Conservation (phyloP, 768 basidiomycete genomes). For the Atractiella rhizophila region DNA sequence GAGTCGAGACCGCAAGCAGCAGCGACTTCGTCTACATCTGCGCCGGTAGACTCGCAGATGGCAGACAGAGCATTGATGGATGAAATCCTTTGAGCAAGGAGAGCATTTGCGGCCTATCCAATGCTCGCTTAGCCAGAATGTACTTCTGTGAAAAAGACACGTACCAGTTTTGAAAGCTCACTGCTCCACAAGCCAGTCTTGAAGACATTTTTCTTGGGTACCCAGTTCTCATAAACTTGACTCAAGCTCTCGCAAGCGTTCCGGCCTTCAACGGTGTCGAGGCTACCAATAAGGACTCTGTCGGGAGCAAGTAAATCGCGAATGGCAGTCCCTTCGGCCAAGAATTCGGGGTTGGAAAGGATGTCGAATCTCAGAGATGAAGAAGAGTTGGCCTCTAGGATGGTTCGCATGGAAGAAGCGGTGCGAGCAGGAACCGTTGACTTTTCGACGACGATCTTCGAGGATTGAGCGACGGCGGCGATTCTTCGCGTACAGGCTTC, state of each 20-base stretch:
- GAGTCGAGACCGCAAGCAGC: slow-evolving; percentile 78
- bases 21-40: slow-evolving; percentile 93
- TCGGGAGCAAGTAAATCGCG: slow-evolving; percentile 65
- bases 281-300: slow-evolving; percentile 87
- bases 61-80: slow-evolving; percentile 94
- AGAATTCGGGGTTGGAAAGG: slow-evolving; percentile 96
- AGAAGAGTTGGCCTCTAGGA: slow-evolving; percentile 92
- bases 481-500: slow-evolving; percentile 92
- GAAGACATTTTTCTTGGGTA: slow-evolving; percentile 54
- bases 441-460: slow-evolving; percentile 98
- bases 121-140: neutral
- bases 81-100: slow-evolving; percentile 97
- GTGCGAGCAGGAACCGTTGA: slow-evolving; percentile 97
- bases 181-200: slow-evolving; percentile 97
- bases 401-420: slow-evolving; percentile 96
- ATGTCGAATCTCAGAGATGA: slow-evolving; percentile 81
- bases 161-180: slow-evolving; percentile 68
- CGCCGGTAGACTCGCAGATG: slow-evolving; percentile 94
- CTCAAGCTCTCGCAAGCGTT: slow-evolving; percentile 49
- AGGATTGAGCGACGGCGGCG: slow-evolving; percentile 61
- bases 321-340: slow-evolving; percentile 95
- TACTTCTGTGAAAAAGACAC: neutral
- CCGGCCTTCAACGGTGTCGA: slow-evolving; percentile 64
- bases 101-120: slow-evolving; percentile 68
- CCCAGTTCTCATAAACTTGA: slow-evolving; percentile 86